Evolutionary conservation across 352 stramenopile species (phyloP).

Genomic region (Phytophthora pistaciae): DNA sequence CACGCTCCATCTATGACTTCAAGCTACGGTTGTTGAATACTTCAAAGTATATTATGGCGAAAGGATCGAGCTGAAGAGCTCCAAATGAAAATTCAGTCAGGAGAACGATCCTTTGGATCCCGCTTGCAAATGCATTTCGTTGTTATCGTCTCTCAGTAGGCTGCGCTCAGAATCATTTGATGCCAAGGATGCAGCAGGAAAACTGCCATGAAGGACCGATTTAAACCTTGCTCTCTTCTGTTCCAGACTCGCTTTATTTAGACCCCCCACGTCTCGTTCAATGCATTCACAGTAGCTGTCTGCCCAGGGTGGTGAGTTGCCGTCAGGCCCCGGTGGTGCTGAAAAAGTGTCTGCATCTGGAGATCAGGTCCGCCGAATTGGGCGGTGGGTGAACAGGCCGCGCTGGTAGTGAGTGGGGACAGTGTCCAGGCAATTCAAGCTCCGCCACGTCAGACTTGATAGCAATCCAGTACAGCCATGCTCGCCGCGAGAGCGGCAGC

Average conservation of each 20-base stretch:
- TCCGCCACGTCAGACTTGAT: constrained; percentile 3
- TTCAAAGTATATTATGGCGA: too few species aligned
- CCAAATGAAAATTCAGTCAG: too few species aligned
- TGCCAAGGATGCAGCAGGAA: background rate
- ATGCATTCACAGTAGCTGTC: constrained; percentile 20
- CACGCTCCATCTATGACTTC: background rate
- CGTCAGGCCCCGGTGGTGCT: constrained; percentile 10
- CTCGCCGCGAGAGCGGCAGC: constrained; percentile 38
- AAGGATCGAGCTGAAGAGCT: background rate
- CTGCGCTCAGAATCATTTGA: constrained; percentile 17
- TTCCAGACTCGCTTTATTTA: constrained; percentile 37
- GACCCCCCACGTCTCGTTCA: background rate
- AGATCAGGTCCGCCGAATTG: constrained; percentile 17
- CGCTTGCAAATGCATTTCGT: background rate
- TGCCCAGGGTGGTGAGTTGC: constrained; percentile 17
- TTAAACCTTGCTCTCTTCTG: constrained; percentile 11
- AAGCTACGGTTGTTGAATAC: background rate
- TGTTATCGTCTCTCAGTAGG: background rate
- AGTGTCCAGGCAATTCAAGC: background rate
- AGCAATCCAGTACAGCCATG: constrained; percentile 20
- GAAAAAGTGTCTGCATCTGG: constrained; percentile 14
- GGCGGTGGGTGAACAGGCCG: constrained; percentile 13
- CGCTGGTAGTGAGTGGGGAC: background rate
- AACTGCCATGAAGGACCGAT: constrained; percentile 10
- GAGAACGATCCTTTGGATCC: background rate